These are phyloP conservation scores for Umbelopsis isabellina DNA, from an alignment of 192 early-diverging fungal species.

Conservation along the genomic window DNA sequence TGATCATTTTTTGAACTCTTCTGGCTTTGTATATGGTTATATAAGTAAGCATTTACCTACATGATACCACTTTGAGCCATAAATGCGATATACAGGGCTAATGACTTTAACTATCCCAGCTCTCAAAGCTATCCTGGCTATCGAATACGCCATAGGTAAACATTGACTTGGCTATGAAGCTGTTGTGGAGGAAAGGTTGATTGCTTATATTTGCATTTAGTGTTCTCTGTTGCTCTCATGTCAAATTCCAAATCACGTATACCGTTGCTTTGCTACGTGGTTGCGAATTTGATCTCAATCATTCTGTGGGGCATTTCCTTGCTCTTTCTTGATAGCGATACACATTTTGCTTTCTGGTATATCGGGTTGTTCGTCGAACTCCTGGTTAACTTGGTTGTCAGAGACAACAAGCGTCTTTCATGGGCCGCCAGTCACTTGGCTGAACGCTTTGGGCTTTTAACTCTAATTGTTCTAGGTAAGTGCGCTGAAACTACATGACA, in stretches of 20 bases:
- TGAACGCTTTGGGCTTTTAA: slow-evolving; percentile 49
- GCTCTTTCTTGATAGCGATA: slow-evolving; percentile 30
- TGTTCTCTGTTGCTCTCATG: slow-evolving; percentile 31
- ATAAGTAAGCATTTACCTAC: slow-evolving; percentile 19
- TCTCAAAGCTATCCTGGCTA: slow-evolving; percentile 44
- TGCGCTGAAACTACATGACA: not conserved
- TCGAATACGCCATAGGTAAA: slow-evolving; percentile 52
- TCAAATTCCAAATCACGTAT: slow-evolving; percentile 40
- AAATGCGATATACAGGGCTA: not conserved
- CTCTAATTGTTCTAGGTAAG: slow-evolving; percentile 52
- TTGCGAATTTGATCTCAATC: slow-evolving; percentile 47
- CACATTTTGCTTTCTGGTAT: slow-evolving; percentile 51
- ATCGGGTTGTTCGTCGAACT: slow-evolving; percentile 43
- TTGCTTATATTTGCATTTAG: not conserved
- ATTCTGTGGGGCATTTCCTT: slow-evolving; percentile 47
- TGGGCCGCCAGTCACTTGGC: slow-evolving; percentile 56
- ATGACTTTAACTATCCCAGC: not conserved
- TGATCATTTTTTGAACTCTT: slow-evolving; percentile 45
- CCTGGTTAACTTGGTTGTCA: slow-evolving; percentile 40
- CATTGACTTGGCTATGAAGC: not conserved
- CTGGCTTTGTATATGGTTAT: slow-evolving; percentile 47
- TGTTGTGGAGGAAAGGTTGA: no score
- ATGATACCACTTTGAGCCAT: not conserved
- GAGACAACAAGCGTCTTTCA: slow-evolving; percentile 44
- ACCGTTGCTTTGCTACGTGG: slow-evolving; percentile 43